These are phyloP conservation scores for Nicotiana rustica DNA, from an alignment of 305 asterid genomes.

Conservation along the genomic window DNA sequence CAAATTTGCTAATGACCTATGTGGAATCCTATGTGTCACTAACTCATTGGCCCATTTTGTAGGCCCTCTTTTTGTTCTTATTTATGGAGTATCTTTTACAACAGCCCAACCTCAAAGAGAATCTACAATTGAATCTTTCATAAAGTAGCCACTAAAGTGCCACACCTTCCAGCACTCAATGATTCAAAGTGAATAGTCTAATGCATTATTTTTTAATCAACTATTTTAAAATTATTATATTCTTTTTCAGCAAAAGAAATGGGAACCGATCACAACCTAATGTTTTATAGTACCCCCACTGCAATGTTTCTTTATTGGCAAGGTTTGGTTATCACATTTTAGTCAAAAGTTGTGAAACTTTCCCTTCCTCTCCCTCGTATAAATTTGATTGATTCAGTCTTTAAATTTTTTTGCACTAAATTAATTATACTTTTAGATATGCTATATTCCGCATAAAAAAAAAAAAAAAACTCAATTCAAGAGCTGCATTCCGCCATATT, in stretches of 20 bases:
- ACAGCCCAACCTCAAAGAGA: conserved; percentile 41
- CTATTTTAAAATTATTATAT: not conserved
- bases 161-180: conserved; percentile 40
- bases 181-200: conserved; percentile 41
- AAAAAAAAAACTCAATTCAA: too few species aligned
- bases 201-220: conserved; percentile 22
- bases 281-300: conserved; percentile 25
- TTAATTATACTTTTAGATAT: too few species aligned
- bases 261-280: conserved; percentile 18
- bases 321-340: conserved; percentile 9
- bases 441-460: too few species aligned
- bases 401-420: too few species aligned
- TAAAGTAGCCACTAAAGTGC: conserved; percentile 31
- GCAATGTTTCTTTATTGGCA: not conserved
- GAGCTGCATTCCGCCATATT: too few species aligned
- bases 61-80: conserved; percentile 40
- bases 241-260: conserved; percentile 21
- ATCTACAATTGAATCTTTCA: conserved; percentile 51
- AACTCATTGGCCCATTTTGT: conserved; percentile 37
- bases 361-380: not conserved
- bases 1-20: conserved; percentile 14
- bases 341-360: not conserved
- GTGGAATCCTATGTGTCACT: conserved; percentile 59
- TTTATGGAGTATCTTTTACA: conserved; percentile 46
- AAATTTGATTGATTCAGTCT: too few species aligned